Base-by-base conservation (phyloP, 148 eudicot species). In the Nepenthes mirabilis region DNA sequence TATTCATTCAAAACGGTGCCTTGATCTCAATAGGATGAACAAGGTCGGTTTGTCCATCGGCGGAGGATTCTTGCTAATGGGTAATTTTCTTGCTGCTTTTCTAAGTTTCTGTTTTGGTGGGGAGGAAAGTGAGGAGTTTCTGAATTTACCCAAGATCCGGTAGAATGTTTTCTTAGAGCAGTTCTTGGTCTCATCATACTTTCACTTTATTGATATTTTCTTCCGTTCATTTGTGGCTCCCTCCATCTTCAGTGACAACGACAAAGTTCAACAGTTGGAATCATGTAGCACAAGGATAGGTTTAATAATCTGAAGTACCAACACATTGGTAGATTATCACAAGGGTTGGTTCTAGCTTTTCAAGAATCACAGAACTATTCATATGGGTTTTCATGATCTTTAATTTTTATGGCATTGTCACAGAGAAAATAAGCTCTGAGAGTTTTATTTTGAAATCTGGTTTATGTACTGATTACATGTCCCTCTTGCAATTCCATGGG, bases 341-440 rank as follows among this genome's bases (percentile, higher is more conserved):
- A 5, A 49, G 52, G 48, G 14, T 49, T 49, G 52, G 52, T 49
- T 49, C 52, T 49, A 49, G 6, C 14, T 49, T 49, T 49, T 49
- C 52, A 6, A 49, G 52, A 49, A 49, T 49, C 52, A 49, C 52
- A 49, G 52, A 49, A 49, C 52, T 49, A 49, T 49, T 49, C 11
- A 49, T 49, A 10, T 49, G 52, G 52, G 52, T 49, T 23, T 11
- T 49, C 14, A 49, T 49, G 52, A n/a, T 10, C n/a, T 49, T 49
- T n/a, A 2, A 49, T 49, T 11, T 49, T n/a, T 11, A 10, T 49
- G 52, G 12, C 52, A n/a, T 49, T n/a, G 52, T 49, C 52, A 49
- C 52, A 49, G 14, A 49, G 52, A 49, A 49, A 49, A 49, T 49
- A 49, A 49, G 52, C 14, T 49, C 52, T 12, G 13, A 10, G n/a